Evolutionary conservation across 768 basidiomycete genomes (phyloP).

Genomic region (Lactarius hengduanensis): DNA sequence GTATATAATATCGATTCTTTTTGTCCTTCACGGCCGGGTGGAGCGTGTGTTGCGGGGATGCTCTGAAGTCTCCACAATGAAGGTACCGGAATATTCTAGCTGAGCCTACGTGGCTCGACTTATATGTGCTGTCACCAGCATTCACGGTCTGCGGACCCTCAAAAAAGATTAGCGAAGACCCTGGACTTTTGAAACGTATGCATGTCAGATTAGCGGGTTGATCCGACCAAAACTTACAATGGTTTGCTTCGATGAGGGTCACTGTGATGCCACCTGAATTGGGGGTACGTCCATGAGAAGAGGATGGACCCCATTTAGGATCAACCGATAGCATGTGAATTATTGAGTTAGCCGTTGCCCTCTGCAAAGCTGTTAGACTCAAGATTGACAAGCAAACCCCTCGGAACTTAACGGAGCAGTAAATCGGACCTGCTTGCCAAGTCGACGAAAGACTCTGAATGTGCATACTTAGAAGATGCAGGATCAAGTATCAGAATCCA

Average conservation of each 20-base stretch:
- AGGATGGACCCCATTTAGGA: constrained; percentile 82
- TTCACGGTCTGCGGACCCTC: constrained; percentile 89
- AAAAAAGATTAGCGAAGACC: constrained; percentile 91
- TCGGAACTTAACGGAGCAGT: constrained; percentile 67
- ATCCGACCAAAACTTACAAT: constrained; percentile 52
- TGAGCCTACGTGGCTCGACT: constrained; percentile 69
- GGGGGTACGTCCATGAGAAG: constrained; percentile 78
- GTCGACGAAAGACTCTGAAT: constrained; percentile 87
- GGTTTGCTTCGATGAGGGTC: constrained; percentile 96
- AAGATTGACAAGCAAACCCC: constrained; percentile 6
- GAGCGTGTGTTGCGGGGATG: constrained; percentile 79
- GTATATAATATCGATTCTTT: constrained; percentile 81
- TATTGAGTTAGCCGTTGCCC: constrained; percentile 88
- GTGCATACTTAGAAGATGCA: constrained; percentile 69
- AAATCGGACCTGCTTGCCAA: constrained; percentile 94
- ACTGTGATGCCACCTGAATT: constrained; percentile 83
- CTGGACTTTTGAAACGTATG: constrained; percentile 51
- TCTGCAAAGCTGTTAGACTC: constrained; percentile 36
- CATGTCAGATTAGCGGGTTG: neutral
- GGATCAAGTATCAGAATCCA: neutral
- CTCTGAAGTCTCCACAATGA: constrained; percentile 93
- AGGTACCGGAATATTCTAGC: constrained; percentile 77
- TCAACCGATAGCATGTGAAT: constrained; percentile 89
- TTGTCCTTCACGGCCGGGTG: constrained; percentile 86
- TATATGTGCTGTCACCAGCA: constrained; percentile 81